A percentile compares a stretch with the other conserved stretches of the same genome.
These are phyloP conservation scores for Exutisphaerella laricina DNA, from an alignment of 2,329 filamentous ascomycete genomes.

Conservation along the genomic window DNA sequence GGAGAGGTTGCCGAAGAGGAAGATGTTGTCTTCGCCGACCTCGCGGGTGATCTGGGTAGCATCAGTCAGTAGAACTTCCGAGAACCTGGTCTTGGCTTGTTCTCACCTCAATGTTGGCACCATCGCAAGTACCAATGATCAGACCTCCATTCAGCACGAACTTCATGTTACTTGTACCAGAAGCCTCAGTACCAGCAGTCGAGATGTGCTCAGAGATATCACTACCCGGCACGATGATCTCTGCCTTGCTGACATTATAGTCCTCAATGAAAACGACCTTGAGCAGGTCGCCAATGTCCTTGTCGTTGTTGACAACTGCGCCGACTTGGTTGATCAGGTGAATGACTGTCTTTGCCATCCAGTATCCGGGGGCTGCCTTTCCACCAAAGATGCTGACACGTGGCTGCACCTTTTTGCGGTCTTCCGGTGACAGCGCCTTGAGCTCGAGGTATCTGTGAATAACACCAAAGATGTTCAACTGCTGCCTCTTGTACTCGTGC, in stretches of 20 bases:
- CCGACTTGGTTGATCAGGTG: constrained; percentile 93
- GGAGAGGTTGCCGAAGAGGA: constrained; percentile 92
- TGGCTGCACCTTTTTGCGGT: constrained; percentile 78
- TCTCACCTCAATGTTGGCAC: constrained; percentile 71
- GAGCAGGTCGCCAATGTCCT: constrained; percentile 84
- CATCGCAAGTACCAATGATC: constrained; percentile 96
- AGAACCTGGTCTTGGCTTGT: no score
- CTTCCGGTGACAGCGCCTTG: constrained; percentile 76
- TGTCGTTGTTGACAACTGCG: constrained; percentile 82
- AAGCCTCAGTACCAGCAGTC: constrained; percentile 85
- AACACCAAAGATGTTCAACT: constrained; percentile 97
- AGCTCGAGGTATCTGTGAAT: constrained; percentile 90
- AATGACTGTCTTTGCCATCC: constrained; percentile 97
- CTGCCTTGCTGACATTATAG: constrained; percentile 99
- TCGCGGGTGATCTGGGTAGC: constrained; percentile 76
- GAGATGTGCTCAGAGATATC: constrained; percentile 99
- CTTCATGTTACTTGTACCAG: constrained; percentile 98
- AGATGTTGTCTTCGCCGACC: constrained; percentile 94
- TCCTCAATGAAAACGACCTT: constrained; percentile 98
- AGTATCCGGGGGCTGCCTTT: constrained; percentile 96
- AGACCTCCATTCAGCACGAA: constrained; percentile 96
- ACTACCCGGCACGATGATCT: constrained; percentile 90
- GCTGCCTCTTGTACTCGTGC: constrained; percentile 96
- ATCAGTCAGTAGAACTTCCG: constrained; percentile 1
- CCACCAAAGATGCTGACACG: constrained; percentile 95